These are phyloP conservation scores for Chlorophyllum brunneum DNA, from an alignment of 768 basidiomycete species.

Conservation along the genomic window DNA sequence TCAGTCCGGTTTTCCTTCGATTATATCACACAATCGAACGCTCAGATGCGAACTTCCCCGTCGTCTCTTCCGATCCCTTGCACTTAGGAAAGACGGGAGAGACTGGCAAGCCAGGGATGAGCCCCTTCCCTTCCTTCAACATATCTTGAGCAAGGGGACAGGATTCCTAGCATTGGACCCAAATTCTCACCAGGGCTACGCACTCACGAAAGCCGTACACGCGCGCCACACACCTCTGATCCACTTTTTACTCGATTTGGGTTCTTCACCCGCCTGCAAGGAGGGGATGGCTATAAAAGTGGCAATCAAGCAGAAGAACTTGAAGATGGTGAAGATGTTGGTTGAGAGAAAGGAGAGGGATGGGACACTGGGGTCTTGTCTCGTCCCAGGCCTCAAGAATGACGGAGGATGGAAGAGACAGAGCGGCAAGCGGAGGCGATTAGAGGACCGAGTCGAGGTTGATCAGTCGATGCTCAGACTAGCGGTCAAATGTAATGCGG, in stretches of 20 bases:
- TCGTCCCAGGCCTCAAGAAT: slow-evolving; percentile 1
- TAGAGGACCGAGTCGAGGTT: slow-evolving; percentile 57
- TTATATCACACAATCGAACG: background rate
- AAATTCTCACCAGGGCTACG: slow-evolving; percentile 78
- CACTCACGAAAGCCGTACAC: slow-evolving; percentile 74
- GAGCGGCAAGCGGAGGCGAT: slow-evolving; percentile 42
- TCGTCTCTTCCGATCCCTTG: slow-evolving; percentile 59
- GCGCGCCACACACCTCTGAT: slow-evolving; percentile 62
- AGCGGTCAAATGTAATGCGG: slow-evolving; percentile 62
- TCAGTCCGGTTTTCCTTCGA: slow-evolving; percentile 22
- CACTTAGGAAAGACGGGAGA: slow-evolving; percentile 21
- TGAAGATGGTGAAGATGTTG: slow-evolving; percentile 69
- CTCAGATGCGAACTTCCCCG: slow-evolving; percentile 53
- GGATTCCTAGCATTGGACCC: slow-evolving; percentile 39
- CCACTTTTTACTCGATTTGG: slow-evolving; percentile 62
- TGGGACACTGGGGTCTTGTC: background rate
- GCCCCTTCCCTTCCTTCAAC: slow-evolving; percentile 62
- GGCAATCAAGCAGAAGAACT: slow-evolving; percentile 69
- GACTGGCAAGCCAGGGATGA: slow-evolving; percentile 47
- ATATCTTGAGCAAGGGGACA: slow-evolving; percentile 41
- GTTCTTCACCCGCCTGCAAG: slow-evolving; percentile 66
- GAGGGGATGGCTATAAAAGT: slow-evolving; percentile 63
- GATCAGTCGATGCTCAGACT: slow-evolving; percentile 56
- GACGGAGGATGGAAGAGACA: slow-evolving; percentile 16
- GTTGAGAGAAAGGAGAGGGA: slow-evolving; percentile 32